Evolutionary conservation across 331 rosid species (phyloP).

Genomic region (Malus hybrid): DNA sequence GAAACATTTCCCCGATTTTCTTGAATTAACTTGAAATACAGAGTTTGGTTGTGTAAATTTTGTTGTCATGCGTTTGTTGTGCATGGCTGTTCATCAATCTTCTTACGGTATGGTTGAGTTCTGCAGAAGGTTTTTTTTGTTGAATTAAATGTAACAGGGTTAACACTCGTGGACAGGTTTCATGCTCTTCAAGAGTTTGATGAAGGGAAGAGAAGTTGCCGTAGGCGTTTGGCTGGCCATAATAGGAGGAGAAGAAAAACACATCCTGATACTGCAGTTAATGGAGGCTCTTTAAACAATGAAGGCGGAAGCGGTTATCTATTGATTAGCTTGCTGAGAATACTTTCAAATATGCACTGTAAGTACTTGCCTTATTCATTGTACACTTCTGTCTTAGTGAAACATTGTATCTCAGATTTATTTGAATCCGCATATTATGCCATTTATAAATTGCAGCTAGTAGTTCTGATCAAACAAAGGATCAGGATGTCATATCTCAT

Average conservation of each 20-base stretch:
- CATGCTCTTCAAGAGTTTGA: slow-evolving; percentile 80
- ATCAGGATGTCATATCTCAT: slow-evolving; percentile 69
- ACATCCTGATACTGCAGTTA: slow-evolving; percentile 38
- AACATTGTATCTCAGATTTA: slow-evolving; percentile 9
- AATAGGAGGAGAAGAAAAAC: slow-evolving; percentile 75
- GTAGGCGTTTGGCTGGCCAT: slow-evolving; percentile 90
- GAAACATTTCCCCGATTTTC: background rate
- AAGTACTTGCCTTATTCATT: slow-evolving; percentile 25
- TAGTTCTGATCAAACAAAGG: slow-evolving; percentile 48
- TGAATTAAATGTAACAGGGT: slow-evolving; percentile 8
- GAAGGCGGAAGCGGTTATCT: slow-evolving; percentile 68
- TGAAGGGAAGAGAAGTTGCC: slow-evolving; percentile 90
- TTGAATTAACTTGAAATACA: background rate
- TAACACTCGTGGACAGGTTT: slow-evolving; percentile 55
- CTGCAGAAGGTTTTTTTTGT: background rate
- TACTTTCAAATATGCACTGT: slow-evolving; percentile 74
- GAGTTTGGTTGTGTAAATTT: slow-evolving; percentile 5
- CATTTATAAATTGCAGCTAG: slow-evolving; percentile 59
- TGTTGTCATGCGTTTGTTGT: background rate
- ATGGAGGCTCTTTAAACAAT: slow-evolving; percentile 49
- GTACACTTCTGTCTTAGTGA: background rate
- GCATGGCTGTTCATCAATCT: background rate
- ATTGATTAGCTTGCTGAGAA: slow-evolving; percentile 56
- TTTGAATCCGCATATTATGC: slow-evolving; percentile 29
- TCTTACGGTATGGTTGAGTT: background rate